phyloP scores from a whole-genome alignment of 2,329 filamentous ascomycete species.

The Epichloe sp. region DNA sequence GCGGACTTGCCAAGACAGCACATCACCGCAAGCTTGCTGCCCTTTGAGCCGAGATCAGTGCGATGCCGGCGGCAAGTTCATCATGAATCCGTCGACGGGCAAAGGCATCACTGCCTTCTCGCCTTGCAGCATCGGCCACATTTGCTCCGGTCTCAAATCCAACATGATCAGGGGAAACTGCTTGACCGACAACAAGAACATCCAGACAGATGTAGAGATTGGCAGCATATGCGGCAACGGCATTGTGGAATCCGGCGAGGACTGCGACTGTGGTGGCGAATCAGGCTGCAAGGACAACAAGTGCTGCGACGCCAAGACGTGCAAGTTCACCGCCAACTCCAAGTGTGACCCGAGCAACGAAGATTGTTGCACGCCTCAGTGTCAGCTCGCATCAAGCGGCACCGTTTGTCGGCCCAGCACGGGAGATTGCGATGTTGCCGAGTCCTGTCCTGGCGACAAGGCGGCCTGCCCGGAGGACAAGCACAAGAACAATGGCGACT shows the following conservation, averaged over 20 bases:
- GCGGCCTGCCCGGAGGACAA: conserved; percentile 63
- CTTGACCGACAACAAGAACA: conserved; percentile 71
- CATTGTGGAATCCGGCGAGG: conserved; percentile 86
- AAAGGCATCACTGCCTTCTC: conserved; percentile 67
- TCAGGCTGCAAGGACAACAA: conserved; percentile 57
- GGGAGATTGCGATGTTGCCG: conserved; percentile 72
- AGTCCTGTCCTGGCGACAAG: conserved; percentile 63
- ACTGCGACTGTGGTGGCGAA: conserved; percentile 86
- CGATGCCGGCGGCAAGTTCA: conserved; percentile 64
- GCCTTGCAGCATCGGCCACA: conserved; percentile 80
- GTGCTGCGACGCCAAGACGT: conserved; percentile 79
- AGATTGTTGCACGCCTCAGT: conserved; percentile 59
- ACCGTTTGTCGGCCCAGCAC: conserved; percentile 71
- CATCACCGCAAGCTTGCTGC: conserved; percentile 53
- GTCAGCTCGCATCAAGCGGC: conserved; percentile 51
- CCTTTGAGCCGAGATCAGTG: conserved; percentile 57
- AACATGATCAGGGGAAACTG: conserved; percentile 57
- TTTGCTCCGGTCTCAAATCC: conserved; percentile 74
- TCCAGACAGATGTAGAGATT: conserved; percentile 69
- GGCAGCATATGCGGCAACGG: conserved; percentile 89
- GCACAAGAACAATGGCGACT: conserved; percentile 54
- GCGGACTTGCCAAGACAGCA: conserved; percentile 52
- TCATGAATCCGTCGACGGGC: conserved; percentile 91
- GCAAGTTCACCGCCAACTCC: conserved; percentile 63
- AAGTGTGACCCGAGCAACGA: conserved; percentile 75